Base-by-base conservation (phyloP, 2,329 filamentous ascomycete genomes). In the Colletotrichum sublineola region DNA sequence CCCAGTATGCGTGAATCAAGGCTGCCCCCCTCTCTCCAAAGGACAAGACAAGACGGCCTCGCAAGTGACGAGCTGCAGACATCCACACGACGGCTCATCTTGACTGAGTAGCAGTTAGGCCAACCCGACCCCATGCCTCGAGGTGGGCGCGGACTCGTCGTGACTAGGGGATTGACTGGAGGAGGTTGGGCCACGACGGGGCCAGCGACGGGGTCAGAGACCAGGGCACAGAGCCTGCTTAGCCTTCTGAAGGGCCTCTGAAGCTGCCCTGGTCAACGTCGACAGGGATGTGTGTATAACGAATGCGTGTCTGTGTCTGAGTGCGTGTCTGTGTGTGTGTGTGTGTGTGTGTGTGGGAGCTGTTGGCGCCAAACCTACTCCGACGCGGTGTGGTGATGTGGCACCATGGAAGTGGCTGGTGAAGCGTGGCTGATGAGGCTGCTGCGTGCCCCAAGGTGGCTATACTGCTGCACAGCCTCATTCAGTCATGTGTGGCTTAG, bases 141-240 rank as follows among this genome's bases (percentile, higher is more conserved):
- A 40, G 46, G 60, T 63, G 62, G 62, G 48, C 62, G 62, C 48
- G 15, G 48, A 55, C 24, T 55, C 11, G 62, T 44, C 24, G 48
- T 55, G 62, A 55, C 62, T 42, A 11, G 48, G 48, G 18, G 52
- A 52, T 24, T 53, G 48, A 63, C 61, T 63, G 61, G 61, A 53
- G 5, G 61, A 63, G 61, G 61, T 53, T 63, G 61, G 61, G 61
- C 24, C 48, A n/a, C 36, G 48, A 63, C 48, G 61, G 61, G 61
- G 61, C 48, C 61, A n/a, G 20, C 20, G 36, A 63, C 48, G n/a
- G 44, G 60, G 61, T 53, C 61, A 63, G n/a, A 63, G 61, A 63
- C 24, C 61, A 53, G 61, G 48, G 61, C 48, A 63, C 9, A n/a
- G 24, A 53, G 48, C 46, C 61, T 31, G 15, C n/a, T 3, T 15